Conservation (phyloP, 495 filamentous ascomycete genomes). For the Aspergillus cristatus region DNA sequence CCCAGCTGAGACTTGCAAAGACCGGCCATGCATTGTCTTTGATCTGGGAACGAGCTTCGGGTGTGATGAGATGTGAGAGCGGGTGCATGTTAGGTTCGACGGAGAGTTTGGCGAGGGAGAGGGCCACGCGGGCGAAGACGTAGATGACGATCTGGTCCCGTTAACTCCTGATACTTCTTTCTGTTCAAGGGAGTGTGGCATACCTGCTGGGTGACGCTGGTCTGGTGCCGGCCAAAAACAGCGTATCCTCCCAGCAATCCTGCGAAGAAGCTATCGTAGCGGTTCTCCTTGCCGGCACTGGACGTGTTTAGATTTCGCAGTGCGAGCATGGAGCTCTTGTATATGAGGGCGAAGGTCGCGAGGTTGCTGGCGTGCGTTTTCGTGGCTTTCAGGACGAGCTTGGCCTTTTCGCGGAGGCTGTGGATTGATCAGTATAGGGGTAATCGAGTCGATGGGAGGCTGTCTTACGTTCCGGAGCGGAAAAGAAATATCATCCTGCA, state of each 20-base stretch:
- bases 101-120: slow-evolving; percentile 73
- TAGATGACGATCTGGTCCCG: slow-evolving; percentile 72
- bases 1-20: slow-evolving; percentile 87
- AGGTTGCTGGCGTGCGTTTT: slow-evolving; percentile 87
- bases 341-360: slow-evolving; percentile 78
- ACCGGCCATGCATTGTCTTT: slow-evolving; percentile 73
- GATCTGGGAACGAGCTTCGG: slow-evolving; percentile 40
- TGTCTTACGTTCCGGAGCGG: slow-evolving; percentile 70
- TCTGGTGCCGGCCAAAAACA: slow-evolving; percentile 80
- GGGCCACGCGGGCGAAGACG: slow-evolving; percentile 83
- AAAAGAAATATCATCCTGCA: slow-evolving; percentile 88
- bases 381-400: slow-evolving; percentile 75
- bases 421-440: slow-evolving; percentile 4
- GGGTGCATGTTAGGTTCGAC: slow-evolving; percentile 53
- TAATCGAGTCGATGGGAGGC: neutral
- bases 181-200: neutral
- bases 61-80: slow-evolving; percentile 31
- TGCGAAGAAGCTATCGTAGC: slow-evolving; percentile 80
- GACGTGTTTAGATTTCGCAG: slow-evolving; percentile 54
- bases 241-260: slow-evolving; percentile 84
- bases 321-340: slow-evolving; percentile 69
- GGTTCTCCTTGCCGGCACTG: slow-evolving; percentile 54
- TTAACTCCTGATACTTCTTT: neutral
- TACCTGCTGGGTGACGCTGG: slow-evolving; percentile 81
- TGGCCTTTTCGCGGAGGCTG: slow-evolving; percentile 68